These are phyloP conservation scores for Backusella mclennaniae DNA, from an alignment of 192 early-diverging fungal species.

Conservation along the genomic window DNA sequence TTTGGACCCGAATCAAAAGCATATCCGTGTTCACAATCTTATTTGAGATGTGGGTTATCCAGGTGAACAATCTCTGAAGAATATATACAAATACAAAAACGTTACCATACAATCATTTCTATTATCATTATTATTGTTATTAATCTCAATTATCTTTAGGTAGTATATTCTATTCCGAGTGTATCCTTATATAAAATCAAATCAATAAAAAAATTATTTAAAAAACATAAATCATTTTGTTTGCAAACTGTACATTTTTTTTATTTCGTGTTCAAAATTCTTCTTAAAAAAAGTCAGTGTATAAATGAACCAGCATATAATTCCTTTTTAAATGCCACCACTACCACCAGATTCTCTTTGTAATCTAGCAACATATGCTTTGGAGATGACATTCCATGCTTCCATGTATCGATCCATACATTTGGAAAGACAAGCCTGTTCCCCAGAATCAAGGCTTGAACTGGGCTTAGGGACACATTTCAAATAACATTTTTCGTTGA, in stretches of 20 bases:
- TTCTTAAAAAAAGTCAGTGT: too few relatives aligned
- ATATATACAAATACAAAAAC: background rate
- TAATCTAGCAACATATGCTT: slow-evolving; percentile 69
- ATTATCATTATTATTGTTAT: background rate
- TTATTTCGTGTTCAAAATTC: too few relatives aligned
- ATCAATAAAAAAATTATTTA: too few relatives aligned
- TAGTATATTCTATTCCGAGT: background rate
- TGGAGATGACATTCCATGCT: slow-evolving; percentile 80
- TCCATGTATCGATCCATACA: slow-evolving; percentile 91
- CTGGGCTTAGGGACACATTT: slow-evolving; percentile 80
- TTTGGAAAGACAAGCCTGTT: slow-evolving; percentile 73
- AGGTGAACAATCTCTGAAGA: slow-evolving; percentile 8
- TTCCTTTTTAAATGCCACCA: slow-evolving; percentile 15
- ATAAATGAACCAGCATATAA: too few relatives aligned
- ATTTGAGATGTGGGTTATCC: slow-evolving; percentile 1
- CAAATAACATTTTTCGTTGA: slow-evolving; percentile 86
- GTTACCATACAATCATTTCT: background rate
- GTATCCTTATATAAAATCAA: too few relatives aligned
- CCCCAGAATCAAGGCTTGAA: slow-evolving; percentile 59
- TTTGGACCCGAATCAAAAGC: background rate
- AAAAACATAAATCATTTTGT: too few relatives aligned
- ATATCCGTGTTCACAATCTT: background rate
- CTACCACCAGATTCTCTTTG: slow-evolving; percentile 60
- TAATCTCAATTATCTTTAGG: background rate
- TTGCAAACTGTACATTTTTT: too few relatives aligned